Conservation (phyloP, 192 early-diverging fungal species). For the Kickxella alabastrina region DNA sequence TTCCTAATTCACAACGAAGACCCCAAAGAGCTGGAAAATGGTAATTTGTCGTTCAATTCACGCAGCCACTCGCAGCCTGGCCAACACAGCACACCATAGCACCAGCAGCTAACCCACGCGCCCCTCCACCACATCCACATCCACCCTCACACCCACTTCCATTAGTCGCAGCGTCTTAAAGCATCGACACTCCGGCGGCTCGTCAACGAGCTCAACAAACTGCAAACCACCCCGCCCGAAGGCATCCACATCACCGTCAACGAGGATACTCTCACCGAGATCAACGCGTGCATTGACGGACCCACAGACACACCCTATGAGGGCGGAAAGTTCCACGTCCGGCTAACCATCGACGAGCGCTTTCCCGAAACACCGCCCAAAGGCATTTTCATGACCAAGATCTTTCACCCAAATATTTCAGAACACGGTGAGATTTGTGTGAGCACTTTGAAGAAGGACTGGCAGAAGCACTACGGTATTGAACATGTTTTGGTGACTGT, state of each 20-base stretch:
- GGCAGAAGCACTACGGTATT: conserved; percentile 84
- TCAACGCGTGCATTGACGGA: conserved; percentile 81
- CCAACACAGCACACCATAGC: too few species aligned
- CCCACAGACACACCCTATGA: conserved; percentile 87
- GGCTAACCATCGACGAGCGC: conserved; percentile 62
- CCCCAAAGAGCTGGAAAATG: too few species aligned
- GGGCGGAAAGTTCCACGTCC: conserved; percentile 71
- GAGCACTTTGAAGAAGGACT: conserved; percentile 93
- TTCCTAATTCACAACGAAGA: too few species aligned
- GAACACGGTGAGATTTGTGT: conserved; percentile 90
- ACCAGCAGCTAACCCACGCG: not conserved
- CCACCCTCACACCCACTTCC: conserved; percentile 32
- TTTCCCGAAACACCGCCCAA: conserved; percentile 85
- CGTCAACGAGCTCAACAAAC: conserved; percentile 54
- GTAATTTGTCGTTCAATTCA: too few species aligned
- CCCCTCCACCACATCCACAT: not conserved
- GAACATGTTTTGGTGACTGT: conserved; percentile 85
- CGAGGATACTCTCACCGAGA: conserved; percentile 70
- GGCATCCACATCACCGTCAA: conserved; percentile 74
- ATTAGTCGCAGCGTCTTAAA: conserved; percentile 35
- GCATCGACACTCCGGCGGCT: conserved; percentile 51
- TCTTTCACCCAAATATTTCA: conserved; percentile 96
- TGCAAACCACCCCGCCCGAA: conserved; percentile 67
- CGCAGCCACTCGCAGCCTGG: too few species aligned
- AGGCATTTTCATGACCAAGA: conserved; percentile 87